Evolutionary conservation across 768 basidiomycete species (phyloP), one percentile per base, ranked within the genome.

Genomic region (Daedalea quercina): DNA sequence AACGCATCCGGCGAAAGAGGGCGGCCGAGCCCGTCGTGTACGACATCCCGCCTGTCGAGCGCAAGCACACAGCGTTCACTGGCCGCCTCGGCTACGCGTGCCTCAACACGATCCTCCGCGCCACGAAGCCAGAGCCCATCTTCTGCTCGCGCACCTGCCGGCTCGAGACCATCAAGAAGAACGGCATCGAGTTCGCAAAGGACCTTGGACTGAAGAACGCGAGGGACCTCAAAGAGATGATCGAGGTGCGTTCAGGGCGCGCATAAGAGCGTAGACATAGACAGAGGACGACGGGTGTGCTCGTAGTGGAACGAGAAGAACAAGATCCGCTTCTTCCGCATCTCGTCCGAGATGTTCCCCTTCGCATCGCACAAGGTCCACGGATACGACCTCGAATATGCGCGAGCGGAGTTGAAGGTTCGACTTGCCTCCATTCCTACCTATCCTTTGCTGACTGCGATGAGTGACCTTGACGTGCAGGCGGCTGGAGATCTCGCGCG

Each of bases 281-380:
- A 15, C 28, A 31, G 28, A 31, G 28, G 4, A 11, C 11, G 17
- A 40, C 37, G 23, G 24, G 22, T 12, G 4, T 28, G 31, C 8
- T 23, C 9, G 33, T 47, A 68, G 69, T 96, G 94, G 94, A 96
- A 95, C 63, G 93, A 92, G 65, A 77, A 79, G 45, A 90, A 95
- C 68, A 70, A 73, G 49, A 93, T 95, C 51, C 80, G 78, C n/a
- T 95, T 94, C 68, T 80, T 94, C 70, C 80, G 93, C 43, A 65
- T 95, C 57, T 94, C 91, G 0, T 92, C 90, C 8, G 90, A 93
- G 57, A 85, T 96, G 80, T 95, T 96, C 68, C 93, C 94, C 1
- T 96, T 87, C 60, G 92, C 93, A 0, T 88, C 87, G 1, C 94
- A 97, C 59, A 74, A 70, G 17, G 75, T 74, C 19, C 80, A 92